phyloP scores from a whole-genome alignment of 2,329 filamentous ascomycete genomes.

The Arachnopeziza araneosa region DNA sequence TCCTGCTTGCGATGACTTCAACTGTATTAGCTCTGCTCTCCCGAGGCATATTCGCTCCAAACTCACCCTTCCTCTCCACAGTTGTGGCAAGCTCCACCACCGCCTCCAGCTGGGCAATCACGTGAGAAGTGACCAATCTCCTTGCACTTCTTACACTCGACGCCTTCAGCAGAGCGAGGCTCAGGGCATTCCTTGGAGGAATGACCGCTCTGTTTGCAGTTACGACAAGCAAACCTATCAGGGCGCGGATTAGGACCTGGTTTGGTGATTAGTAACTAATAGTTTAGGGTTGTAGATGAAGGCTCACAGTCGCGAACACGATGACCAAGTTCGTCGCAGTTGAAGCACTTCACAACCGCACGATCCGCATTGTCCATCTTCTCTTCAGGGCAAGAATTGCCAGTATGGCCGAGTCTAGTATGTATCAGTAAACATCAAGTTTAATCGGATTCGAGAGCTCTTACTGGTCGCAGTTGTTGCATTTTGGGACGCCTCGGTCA shows the following conservation, averaged over 20 bases:
- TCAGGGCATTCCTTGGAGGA: constrained; percentile 37
- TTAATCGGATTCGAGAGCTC: constrained; percentile 25
- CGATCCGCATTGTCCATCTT: constrained; percentile 41
- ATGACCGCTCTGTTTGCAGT: constrained; percentile 48
- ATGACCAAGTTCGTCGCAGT: constrained; percentile 60
- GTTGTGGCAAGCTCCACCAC: constrained; percentile 42
- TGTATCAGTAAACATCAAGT: constrained; percentile 36
- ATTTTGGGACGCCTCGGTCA: constrained; percentile 53
- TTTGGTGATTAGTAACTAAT: neutral
- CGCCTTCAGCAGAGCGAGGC: constrained; percentile 49
- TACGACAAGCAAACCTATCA: constrained; percentile 62
- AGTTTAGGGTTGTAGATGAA: neutral
- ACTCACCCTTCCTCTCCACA: constrained; percentile 23
- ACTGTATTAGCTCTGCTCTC: neutral
- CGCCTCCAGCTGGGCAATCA: constrained; percentile 59
- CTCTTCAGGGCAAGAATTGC: constrained; percentile 57
- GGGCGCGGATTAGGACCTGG: constrained; percentile 51
- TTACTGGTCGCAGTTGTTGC: constrained; percentile 30
- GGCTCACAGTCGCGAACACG: constrained; percentile 64
- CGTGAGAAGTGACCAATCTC: constrained; percentile 52
- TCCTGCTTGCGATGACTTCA: constrained; percentile 18
- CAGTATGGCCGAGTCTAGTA: constrained; percentile 45
- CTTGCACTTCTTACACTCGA: constrained; percentile 33
- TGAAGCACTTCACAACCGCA: constrained; percentile 53
- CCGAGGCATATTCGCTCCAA: neutral